Evolutionary conservation across 371 early-diverging fungal species (phyloP).

Genomic region (Capillidium rhysosporum): DNA sequence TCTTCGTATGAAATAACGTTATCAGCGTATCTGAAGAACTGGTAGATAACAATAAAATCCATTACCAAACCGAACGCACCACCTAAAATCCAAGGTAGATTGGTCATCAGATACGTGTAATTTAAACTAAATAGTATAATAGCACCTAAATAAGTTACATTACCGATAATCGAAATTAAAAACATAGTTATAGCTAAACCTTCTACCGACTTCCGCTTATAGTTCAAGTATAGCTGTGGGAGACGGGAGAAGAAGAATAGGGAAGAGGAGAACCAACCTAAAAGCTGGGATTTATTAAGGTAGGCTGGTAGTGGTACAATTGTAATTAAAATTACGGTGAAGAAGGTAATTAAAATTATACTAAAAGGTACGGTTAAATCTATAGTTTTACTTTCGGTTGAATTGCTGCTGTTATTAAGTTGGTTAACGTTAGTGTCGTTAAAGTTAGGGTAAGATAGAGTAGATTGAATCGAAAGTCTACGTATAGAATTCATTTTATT

Average conservation of each 20-base stretch:
- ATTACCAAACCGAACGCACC: constrained; percentile 23
- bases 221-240: constrained; percentile 64
- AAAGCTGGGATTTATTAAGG: background rate
- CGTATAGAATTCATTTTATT: background rate
- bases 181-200: constrained; percentile 61
- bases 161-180: constrained; percentile 53
- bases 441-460: background rate
- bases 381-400: background rate
- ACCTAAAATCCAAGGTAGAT: constrained; percentile 26
- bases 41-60: constrained; percentile 15
- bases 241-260: constrained; percentile 30
- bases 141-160: constrained; percentile 15
- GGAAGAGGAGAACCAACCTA: constrained; percentile 6
- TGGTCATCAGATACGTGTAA: constrained; percentile 19
- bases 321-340: background rate
- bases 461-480: background rate
- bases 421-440: background rate
- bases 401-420: too few relatives aligned
- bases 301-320: background rate
- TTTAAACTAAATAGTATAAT: constrained; percentile 23
- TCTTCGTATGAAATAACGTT: background rate
- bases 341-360: too few relatives aligned
- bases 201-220: constrained; percentile 39
- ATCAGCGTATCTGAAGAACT: constrained; percentile 1
- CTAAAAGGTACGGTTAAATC: background rate